phyloP scores from a whole-genome alignment of 2,329 filamentous ascomycete species.

The Aureobasidium sp. region DNA sequence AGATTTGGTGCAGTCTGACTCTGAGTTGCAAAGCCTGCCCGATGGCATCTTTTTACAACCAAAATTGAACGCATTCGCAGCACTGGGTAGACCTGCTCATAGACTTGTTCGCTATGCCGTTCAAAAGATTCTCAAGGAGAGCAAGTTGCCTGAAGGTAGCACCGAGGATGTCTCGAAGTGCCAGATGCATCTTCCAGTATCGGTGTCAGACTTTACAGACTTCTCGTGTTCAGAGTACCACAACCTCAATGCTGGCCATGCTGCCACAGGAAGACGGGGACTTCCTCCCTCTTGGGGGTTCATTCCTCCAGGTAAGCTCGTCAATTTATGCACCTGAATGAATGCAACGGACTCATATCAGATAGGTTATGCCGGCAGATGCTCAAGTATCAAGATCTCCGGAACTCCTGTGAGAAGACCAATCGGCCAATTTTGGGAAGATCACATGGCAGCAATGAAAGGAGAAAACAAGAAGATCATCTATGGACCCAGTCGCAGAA shows the following conservation, averaged over 20 bases:
- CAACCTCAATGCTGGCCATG: constrained; percentile 43
- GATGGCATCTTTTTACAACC: constrained; percentile 27
- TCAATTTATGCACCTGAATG: too few species aligned
- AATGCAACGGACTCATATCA: neutral
- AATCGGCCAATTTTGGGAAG: constrained; percentile 36
- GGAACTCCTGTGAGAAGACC: constrained; percentile 45
- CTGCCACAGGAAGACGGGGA: constrained; percentile 33
- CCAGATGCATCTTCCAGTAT: constrained; percentile 49
- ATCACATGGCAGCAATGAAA: constrained; percentile 26
- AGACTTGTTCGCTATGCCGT: constrained; percentile 37
- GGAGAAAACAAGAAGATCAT: constrained; percentile 45
- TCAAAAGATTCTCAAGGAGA: constrained; percentile 29
- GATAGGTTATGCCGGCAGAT: constrained; percentile 47
- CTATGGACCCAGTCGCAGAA: constrained; percentile 33
- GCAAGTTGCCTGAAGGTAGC: constrained; percentile 23
- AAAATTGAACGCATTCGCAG: constrained; percentile 46
- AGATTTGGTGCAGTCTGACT: constrained; percentile 9
- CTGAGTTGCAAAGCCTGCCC: constrained; percentile 17
- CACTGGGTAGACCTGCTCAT: constrained; percentile 33
- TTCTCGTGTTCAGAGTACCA: constrained; percentile 51
- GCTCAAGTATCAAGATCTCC: constrained; percentile 47
- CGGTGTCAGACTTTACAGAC: constrained; percentile 52
- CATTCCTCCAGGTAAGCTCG: constrained; percentile 39
- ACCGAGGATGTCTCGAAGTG: constrained; percentile 35
- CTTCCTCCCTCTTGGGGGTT: constrained; percentile 32